These are phyloP conservation scores for Pseudoturritis turrita DNA, from an alignment of 345 rosid genomes.

Conservation along the genomic window DNA sequence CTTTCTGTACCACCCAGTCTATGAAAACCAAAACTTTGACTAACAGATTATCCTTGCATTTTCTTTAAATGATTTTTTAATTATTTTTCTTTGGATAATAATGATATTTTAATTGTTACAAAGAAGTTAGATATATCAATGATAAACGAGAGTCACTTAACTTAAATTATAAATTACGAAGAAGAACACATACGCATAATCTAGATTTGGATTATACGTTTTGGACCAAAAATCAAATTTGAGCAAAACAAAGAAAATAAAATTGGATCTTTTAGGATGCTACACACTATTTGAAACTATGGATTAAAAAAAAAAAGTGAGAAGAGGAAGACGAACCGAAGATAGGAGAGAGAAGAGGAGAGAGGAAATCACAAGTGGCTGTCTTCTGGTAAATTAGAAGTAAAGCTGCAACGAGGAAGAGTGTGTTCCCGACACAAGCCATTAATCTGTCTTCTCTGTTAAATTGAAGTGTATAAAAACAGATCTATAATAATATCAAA, in stretches of 20 bases:
- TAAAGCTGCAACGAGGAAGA: slow-evolving; percentile 20
- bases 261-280: background rate
- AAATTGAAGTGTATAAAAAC: background rate
- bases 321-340: slow-evolving; percentile 28
- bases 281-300: no score
- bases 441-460: slow-evolving; percentile 20
- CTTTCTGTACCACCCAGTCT: no score
- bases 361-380: slow-evolving; percentile 28
- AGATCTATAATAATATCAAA: background rate
- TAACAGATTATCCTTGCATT: background rate
- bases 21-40: background rate
- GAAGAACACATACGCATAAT: background rate
- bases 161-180: background rate
- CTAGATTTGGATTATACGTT: background rate
- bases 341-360: slow-evolving; percentile 38
- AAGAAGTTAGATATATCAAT: background rate
- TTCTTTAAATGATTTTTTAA: no score
- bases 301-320: background rate
- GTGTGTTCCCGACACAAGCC: slow-evolving; percentile 25
- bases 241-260: background rate
- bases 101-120: no score
- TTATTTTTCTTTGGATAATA: no score
- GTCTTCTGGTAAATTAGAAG: slow-evolving; percentile 30
- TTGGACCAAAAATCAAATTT: background rate
- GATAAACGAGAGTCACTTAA: background rate